These are phyloP conservation scores for Fabrea salina DNA, from an alignment of 169 alveolate genomes.

Conservation along the genomic window DNA sequence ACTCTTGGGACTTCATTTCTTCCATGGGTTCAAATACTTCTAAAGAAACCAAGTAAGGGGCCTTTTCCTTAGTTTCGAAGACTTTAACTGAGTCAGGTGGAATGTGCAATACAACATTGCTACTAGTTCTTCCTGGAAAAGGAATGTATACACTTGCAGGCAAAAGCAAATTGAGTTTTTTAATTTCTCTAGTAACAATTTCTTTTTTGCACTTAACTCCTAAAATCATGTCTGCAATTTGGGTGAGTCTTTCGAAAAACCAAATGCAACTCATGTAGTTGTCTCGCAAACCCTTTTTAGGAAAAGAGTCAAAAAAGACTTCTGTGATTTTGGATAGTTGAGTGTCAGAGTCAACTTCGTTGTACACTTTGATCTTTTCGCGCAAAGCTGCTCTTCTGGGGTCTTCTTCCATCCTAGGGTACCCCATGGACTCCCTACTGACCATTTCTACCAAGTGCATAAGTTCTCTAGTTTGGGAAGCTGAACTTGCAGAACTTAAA, in stretches of 20 bases:
- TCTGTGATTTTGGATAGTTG: neutral
- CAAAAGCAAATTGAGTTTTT: neutral
- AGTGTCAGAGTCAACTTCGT: neutral
- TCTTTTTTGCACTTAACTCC: neutral
- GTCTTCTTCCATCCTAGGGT: neutral
- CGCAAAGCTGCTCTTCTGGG: neutral
- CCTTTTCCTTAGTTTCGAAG: slow-evolving; percentile 78
- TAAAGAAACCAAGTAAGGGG: slow-evolving; percentile 76
- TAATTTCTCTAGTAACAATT: neutral
- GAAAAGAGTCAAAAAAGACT: neutral
- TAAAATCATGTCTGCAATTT: neutral
- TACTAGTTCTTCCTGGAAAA: neutral
- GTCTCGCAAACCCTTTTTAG: neutral
- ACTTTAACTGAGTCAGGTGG: slow-evolving; percentile 62
- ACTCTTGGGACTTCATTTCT: neutral
- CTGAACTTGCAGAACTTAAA: neutral
- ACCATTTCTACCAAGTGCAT: neutral
- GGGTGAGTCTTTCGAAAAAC: neutral
- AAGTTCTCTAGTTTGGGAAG: neutral
- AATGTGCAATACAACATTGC: slow-evolving; percentile 71
- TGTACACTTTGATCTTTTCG: neutral
- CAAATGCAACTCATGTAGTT: neutral
- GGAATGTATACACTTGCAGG: slow-evolving; percentile 18
- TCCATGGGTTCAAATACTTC: slow-evolving; percentile 68
- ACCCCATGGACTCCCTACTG: neutral